phyloP scores from a whole-genome alignment of 2,329 filamentous ascomycete genomes.

The Arthrobotrys musiformis region DNA sequence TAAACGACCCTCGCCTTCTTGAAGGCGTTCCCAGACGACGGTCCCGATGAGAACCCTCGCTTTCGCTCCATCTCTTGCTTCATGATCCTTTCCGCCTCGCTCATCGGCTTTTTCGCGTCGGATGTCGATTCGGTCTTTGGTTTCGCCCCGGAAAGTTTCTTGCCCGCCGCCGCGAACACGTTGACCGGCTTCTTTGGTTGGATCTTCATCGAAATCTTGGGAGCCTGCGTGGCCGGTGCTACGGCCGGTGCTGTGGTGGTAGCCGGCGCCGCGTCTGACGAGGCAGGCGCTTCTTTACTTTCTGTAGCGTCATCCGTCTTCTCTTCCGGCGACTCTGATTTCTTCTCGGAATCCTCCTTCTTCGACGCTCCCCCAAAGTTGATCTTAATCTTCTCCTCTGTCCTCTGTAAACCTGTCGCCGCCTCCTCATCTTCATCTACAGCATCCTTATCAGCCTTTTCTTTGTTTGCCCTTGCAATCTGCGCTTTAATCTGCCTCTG shows the following conservation, averaged over 20 bases:
- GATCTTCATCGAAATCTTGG: constrained; percentile 74
- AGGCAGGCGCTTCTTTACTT: constrained; percentile 40
- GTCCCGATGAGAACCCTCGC: constrained; percentile 66
- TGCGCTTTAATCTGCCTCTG: constrained; percentile 84
- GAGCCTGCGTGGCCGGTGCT: constrained; percentile 57
- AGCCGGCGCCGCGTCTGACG: constrained; percentile 16
- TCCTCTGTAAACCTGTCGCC: constrained; percentile 67
- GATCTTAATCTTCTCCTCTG: constrained; percentile 80
- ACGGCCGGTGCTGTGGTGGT: constrained; percentile 39
- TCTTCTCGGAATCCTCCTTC: constrained; percentile 41
- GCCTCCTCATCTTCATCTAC: constrained; percentile 64
- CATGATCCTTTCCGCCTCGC: constrained; percentile 89
- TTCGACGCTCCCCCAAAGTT: constrained; percentile 69
- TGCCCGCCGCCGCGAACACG: constrained; percentile 72
- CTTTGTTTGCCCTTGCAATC: constrained; percentile 70
- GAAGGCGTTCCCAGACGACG: constrained; percentile 47
- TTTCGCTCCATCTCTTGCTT: constrained; percentile 82
- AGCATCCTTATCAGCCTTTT: constrained; percentile 70
- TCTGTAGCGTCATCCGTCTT: constrained; percentile 9
- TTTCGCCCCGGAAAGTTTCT: constrained; percentile 77
- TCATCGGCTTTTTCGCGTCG: constrained; percentile 79
- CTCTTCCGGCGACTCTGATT: constrained; percentile 29
- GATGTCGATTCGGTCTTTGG: constrained; percentile 62
- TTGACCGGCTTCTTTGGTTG: constrained; percentile 77
- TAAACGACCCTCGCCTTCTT: constrained; percentile 56